Evolutionary conservation across 2,329 filamentous ascomycete species (phyloP), one percentile per base, ranked within the genome.

Genomic region (Zymoseptoria brevis): DNA sequence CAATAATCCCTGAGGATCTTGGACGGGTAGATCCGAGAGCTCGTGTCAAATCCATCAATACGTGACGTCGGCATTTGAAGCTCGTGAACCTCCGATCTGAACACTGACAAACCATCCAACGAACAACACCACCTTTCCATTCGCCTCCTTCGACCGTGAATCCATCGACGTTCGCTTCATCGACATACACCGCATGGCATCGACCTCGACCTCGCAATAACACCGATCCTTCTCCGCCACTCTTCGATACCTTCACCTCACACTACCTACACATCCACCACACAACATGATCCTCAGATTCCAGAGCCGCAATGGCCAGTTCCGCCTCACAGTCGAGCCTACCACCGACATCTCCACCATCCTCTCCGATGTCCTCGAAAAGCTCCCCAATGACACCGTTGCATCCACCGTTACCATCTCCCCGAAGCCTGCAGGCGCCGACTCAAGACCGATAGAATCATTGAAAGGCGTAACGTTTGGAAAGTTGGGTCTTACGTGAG

Each of bases 231-330:
- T 7, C 35, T 45, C 13, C 35, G 35, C 50, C 50, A 21, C 22
- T 5, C 3, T 24, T 50, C 49, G 8, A 53, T 19, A 50, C 30
- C 50, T 58, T 53, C 53, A n/a, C 48, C 54, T 26, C 24, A 49
- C 9, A n/a, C 22, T 41, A n/a, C 56, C 56, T 22, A 53, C 50
- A 53, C 53, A 24, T 26, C n/a, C 53, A 55, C 48, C 53, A 7
- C 45, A 29, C 57, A 29, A 72, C 64, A 96, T 96, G 85, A 81
- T 96, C 71, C 80, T 96, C 58, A 85, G 92, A 74, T 89, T 96
- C 67, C 87, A 92, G 69, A 91, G 91, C 73, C 90, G 89, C 64
- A 91, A 96, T 78, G 94, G 94, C 78, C 94, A 94, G 81, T 87
- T 92, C 75, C 88, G 94, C 67, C 80, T 97, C 69, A 89, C 81